phyloP scores from a whole-genome alignment of 768 basidiomycete species.

The Hypholoma fasciculare region DNA sequence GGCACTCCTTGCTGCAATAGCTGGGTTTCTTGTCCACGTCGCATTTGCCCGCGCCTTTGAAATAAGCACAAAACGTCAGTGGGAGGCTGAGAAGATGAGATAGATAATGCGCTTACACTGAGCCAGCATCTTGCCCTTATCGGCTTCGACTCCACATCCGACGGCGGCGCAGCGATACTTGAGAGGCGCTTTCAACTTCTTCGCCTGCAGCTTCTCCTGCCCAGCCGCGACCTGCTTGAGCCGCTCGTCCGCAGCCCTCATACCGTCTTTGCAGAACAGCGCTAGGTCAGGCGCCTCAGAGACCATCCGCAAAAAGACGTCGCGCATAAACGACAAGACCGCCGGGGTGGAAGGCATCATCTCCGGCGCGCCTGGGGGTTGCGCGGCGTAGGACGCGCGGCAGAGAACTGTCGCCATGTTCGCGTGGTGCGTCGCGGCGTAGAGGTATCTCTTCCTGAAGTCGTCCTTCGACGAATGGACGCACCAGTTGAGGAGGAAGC shows the following conservation, averaged over 20 bases:
- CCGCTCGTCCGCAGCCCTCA: constrained; percentile 19
- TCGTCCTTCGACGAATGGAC: not conserved
- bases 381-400: not conserved
- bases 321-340: constrained; percentile 21
- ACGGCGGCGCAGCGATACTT: constrained; percentile 28
- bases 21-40: constrained; percentile 31
- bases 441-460: constrained; percentile 6
- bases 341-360: constrained; percentile 4
- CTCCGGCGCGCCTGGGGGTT: not conserved
- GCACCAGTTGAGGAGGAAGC: constrained; percentile 12
- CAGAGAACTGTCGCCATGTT: not conserved
- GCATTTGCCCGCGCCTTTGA: constrained; percentile 27
- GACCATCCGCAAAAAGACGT: constrained; percentile 13
- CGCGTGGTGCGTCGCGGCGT: constrained; percentile 15
- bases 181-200: constrained; percentile 24
- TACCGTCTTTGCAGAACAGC: constrained; percentile 20
- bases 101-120: constrained; percentile 17
- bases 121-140: constrained; percentile 23
- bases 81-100: too few relatives aligned
- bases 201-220: constrained; percentile 18
- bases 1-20: constrained; percentile 31
- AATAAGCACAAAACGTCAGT: not conserved
- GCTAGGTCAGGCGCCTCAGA: constrained; percentile 11
- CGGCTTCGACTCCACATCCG: constrained; percentile 25
- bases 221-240: constrained; percentile 17